phyloP scores from a whole-genome alignment of 1,139 yeast genomes.

The Yamadazyma oceani region DNA sequence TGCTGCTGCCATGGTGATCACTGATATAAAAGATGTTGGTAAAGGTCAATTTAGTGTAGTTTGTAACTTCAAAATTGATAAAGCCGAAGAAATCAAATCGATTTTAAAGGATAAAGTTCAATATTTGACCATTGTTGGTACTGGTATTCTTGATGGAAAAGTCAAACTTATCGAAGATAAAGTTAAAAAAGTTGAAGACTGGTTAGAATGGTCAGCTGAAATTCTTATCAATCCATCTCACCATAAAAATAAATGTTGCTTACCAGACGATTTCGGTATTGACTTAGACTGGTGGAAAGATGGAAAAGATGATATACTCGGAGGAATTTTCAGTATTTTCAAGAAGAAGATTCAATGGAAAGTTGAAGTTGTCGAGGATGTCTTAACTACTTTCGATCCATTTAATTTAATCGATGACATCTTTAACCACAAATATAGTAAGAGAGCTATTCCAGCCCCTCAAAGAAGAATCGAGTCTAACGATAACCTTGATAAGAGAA shows the following conservation, averaged over 20 bases:
- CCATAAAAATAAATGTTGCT: constrained; percentile 21
- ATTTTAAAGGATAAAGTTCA: constrained; percentile 16
- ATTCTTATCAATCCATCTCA: constrained; percentile 20
- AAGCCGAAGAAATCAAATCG: constrained; percentile 18
- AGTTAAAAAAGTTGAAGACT: constrained; percentile 10
- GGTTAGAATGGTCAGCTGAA: constrained; percentile 22
- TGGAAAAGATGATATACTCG: constrained; percentile 14
- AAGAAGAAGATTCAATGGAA: constrained; percentile 20
- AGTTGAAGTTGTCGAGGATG: constrained; percentile 9
- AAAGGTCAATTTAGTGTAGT: constrained; percentile 21
- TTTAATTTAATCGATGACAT: constrained; percentile 14
- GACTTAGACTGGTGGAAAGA: constrained; percentile 19
- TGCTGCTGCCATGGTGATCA: constrained; percentile 24
- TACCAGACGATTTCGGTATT: constrained; percentile 24
- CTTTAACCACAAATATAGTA: constrained; percentile 4
- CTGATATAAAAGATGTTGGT: constrained; percentile 20
- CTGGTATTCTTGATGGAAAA: constrained; percentile 20
- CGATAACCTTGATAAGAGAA: constrained; percentile 14
- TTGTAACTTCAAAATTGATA: constrained; percentile 23
- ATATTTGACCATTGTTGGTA: constrained; percentile 18
- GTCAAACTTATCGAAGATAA: constrained; percentile 15
- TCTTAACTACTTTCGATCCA: constrained; percentile 13
- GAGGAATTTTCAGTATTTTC: constrained; percentile 18
- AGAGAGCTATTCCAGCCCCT: constrained; percentile 6
- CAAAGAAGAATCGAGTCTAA: constrained; percentile 5